Conservation (phyloP, 768 basidiomycete species). For the Rossbeevera mucosa region DNA sequence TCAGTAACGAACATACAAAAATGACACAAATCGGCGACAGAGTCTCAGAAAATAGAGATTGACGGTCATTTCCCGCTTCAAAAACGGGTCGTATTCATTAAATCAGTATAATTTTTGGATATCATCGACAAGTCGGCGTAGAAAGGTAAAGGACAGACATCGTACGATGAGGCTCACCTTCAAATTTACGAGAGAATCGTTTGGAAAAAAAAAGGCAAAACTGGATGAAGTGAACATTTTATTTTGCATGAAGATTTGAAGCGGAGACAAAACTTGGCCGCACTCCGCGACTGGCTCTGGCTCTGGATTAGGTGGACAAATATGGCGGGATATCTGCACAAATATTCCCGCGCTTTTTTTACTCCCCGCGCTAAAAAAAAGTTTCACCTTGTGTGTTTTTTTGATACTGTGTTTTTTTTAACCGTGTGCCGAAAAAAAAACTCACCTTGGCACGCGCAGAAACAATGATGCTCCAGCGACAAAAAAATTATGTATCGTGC, state of each 20-base stretch:
- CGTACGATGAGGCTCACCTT: not conserved
- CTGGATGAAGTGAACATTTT: not conserved
- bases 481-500: no score
- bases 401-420: no score
- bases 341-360: no score
- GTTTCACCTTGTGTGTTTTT: no score
- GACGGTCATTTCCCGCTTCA: slow-evolving; percentile 5
- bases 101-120: slow-evolving; percentile 7
- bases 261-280: no score
- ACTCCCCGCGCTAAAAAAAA: no score
- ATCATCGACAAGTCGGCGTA: slow-evolving; percentile 1
- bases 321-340: no score
- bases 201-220: not conserved
- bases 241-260: not conserved
- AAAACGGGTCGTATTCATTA: slow-evolving; percentile 12
- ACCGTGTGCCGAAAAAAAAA: no score
- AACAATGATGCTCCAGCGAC: no score
- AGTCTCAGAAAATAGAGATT: not conserved
- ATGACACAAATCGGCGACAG: not conserved
- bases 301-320: no score
- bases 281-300: no score
- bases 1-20: not conserved
- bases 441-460: no score
- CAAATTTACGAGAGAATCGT: not conserved
- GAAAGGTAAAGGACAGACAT: not conserved